These are phyloP conservation scores for Erodium chrysanthum DNA, from an alignment of 441 rosid genomes.

Conservation along the genomic window DNA sequence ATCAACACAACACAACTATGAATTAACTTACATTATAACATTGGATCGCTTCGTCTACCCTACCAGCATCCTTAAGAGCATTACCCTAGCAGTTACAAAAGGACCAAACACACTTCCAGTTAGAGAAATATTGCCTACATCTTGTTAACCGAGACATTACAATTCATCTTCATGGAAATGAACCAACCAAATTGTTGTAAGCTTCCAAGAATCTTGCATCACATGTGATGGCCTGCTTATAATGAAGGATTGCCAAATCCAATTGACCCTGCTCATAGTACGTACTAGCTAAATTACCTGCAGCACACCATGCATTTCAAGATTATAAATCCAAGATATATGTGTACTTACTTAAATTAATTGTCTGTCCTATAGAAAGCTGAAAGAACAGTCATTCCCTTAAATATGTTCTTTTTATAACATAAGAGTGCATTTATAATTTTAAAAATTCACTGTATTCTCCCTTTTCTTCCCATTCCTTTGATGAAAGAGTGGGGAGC, in stretches of 20 bases:
- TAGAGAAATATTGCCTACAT: neutral
- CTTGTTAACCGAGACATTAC: neutral
- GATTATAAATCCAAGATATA: neutral
- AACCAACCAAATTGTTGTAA: slow-evolving; percentile 84
- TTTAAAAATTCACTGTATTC: too few species aligned
- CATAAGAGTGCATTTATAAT: too few species aligned
- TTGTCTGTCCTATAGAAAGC: neutral
- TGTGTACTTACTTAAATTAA: neutral
- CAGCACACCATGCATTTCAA: neutral
- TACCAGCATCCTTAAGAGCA: slow-evolving; percentile 86
- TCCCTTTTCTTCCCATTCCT: too few species aligned
- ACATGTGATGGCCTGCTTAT: slow-evolving; percentile 74
- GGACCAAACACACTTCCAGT: slow-evolving; percentile 15
- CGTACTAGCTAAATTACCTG: slow-evolving; percentile 84
- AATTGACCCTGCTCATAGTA: slow-evolving; percentile 83
- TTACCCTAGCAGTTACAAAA: slow-evolving; percentile 55
- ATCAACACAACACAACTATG: neutral
- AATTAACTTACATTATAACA: slow-evolving; percentile 67
- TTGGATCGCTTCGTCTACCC: slow-evolving; percentile 84
- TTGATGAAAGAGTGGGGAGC: too few species aligned
- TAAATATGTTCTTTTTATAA: too few species aligned
- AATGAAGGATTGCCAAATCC: slow-evolving; percentile 78
- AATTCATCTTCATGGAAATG: neutral
- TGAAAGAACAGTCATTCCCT: too few species aligned
- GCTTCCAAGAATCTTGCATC: slow-evolving; percentile 93